phyloP scores from a whole-genome alignment of 768 basidiomycete species.

The Panaeolus cyanescens region DNA sequence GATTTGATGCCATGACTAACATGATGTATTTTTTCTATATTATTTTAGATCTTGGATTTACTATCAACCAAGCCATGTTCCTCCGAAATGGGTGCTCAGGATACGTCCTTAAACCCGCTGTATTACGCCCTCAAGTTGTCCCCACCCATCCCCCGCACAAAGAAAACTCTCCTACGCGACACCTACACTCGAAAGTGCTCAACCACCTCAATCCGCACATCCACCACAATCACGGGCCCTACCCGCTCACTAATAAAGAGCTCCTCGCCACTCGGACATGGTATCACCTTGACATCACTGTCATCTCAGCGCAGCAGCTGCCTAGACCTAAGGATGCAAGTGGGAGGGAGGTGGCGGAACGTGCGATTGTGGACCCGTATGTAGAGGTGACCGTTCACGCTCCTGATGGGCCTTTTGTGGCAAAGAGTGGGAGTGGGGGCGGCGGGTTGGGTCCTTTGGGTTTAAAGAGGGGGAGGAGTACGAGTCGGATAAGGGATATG shows the following conservation, averaged over 20 bases:
- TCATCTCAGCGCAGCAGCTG: slow-evolving; percentile 89
- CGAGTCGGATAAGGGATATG: neutral
- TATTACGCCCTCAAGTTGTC: slow-evolving; percentile 53
- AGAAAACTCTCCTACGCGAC: slow-evolving; percentile 54
- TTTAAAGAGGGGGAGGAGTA: neutral
- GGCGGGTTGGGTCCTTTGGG: neutral
- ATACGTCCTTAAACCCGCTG: slow-evolving; percentile 86
- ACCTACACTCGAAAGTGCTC: slow-evolving; percentile 64
- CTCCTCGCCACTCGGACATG: neutral
- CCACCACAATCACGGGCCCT: neutral
- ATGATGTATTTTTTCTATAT: neutral
- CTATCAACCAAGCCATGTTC: slow-evolving; percentile 97
- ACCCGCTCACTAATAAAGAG: neutral
- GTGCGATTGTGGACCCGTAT: slow-evolving; percentile 64
- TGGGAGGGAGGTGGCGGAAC: slow-evolving; percentile 61
- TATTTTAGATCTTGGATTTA: slow-evolving; percentile 75
- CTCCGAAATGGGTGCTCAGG: slow-evolving; percentile 86
- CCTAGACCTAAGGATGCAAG: slow-evolving; percentile 68
- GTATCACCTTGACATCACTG: slow-evolving; percentile 13
- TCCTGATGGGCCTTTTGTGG: slow-evolving; percentile 59
- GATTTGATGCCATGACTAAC: neutral
- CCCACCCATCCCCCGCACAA: neutral
- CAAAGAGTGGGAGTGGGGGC: neutral
- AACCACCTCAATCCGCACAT: slow-evolving; percentile 36
- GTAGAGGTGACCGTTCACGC: slow-evolving; percentile 80